These are phyloP conservation scores for Saccharomycopsis javanensis DNA, from an alignment of 805 yeast species.

Conservation along the genomic window DNA sequence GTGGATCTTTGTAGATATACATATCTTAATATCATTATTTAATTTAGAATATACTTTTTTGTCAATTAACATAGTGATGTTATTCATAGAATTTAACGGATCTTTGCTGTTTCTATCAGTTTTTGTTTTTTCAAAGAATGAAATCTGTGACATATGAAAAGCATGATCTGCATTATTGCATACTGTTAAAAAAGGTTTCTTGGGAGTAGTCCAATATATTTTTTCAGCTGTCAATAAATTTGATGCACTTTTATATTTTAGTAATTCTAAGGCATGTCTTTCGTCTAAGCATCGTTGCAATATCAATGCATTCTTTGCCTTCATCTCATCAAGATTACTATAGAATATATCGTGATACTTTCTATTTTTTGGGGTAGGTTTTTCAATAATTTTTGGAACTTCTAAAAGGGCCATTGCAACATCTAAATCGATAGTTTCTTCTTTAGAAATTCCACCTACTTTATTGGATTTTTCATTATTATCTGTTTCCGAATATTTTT, in stretches of 20 bases:
- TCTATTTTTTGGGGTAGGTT: background rate
- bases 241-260: background rate
- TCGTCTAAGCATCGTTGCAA: background rate
- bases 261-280: background rate
- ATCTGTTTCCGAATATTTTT: background rate
- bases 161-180: conserved; percentile 33
- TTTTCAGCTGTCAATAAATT: conserved; percentile 24
- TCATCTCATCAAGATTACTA: background rate
- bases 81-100: conserved; percentile 21
- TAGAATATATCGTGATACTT: background rate
- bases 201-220: conserved; percentile 30
- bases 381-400: background rate
- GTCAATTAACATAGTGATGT: conserved; percentile 8
- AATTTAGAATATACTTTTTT: conserved; percentile 19
- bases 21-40: conserved; percentile 24
- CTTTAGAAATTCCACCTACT: background rate
- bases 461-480: background rate
- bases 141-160: conserved; percentile 8
- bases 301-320: background rate
- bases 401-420: background rate
- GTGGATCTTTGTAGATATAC: conserved; percentile 35
- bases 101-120: conserved; percentile 20
- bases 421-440: background rate
- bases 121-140: conserved; percentile 5
- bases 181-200: conserved; percentile 38